Base-by-base conservation (phyloP, 441 rosid species). In the Adansonia madagascariensis region DNA sequence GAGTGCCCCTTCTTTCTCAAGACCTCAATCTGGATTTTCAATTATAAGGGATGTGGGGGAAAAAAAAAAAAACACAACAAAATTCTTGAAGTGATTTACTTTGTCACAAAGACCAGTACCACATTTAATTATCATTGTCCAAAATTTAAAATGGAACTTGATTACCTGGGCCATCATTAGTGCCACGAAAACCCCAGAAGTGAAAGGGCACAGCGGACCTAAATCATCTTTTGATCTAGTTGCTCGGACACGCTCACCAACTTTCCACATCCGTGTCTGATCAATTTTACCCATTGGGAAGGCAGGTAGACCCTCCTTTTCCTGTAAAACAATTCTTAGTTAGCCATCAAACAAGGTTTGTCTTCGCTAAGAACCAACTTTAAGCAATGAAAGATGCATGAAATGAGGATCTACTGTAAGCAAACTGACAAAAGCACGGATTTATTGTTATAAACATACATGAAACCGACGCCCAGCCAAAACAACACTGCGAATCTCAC, bases 231-330 rank as follows among this genome's bases (percentile, higher is more conserved):
- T 81, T 0, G 88, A 86, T 22, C 92, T 82, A 12, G 83, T 24
- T 20, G 90, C 76, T 41, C 93, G 82, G 24, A 91, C 95, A 62
- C 60, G 82, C 85, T 91, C 90, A 71, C 95, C 92, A 7, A 89
- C 95, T 76, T 87, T 91, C 95, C 93, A 91, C 95, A 89, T 89
- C 46, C 86, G 84, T 18, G 95, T 91, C 81, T 89, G 92, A 80
- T 91, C 94, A 67, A 91, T 91, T 77, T 88, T 91, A 39, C 94
- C 94, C 94, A 91, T 91, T 1, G 92, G 94, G 81, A 89, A 91
- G 63, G 92, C 91, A 12, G 94, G 94, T 11, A 91, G 81, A 59
- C 92, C 91, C 18, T 88, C 94, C 81, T 89, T 91, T 59, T 91
- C 94, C 91, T 91, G 80, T 53, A 39, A 64, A 57, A 7, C 50